Evolutionary conservation across 345 rosid genomes (phyloP), one percentile per base, ranked within the genome.

Genomic region (Viola odorata): DNA sequence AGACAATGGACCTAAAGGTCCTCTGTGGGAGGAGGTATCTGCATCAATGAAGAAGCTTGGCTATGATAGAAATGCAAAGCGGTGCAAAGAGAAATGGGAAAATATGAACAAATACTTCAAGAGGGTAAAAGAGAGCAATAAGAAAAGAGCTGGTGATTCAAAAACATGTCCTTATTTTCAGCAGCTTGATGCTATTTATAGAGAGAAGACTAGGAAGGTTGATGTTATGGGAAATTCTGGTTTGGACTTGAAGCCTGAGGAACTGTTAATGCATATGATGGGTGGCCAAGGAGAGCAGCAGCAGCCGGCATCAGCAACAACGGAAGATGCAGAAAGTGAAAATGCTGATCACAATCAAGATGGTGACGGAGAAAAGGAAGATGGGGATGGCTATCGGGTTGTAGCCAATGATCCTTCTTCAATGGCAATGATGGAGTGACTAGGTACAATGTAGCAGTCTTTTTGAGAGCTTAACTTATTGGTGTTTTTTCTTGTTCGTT

Each of bases 181-280:
- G 7, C 68, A 77, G 73, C 85, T 89, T 10, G 86, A 89, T 67
- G 88, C 85, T 45, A 45, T 89, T 51, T 76, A 89, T 70, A 84
- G 70, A 14, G 82, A 76, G 77, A 85, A 79, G 73, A 75, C 47
- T 45, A 62, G 61, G 75, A 81, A 61, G 59, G 55, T 57, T 57
- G 74, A 70, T 50, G 54, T 65, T 50, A 36, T 69, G 1, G 70
- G 37, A 47, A 68, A 60, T 57, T 55, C 75, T 0, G 66, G 73
- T 39, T 52, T 42, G 13, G 80, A 79, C 45, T 50, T 69, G 65
- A 78, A 72, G 73, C 83, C 81, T 3, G 86, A 77, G 61, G 86
- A 80, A 54, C 84, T 77, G 57, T 60, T 81, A 57, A 73, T 79
- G 82, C 82, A 79, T 48, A 74, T 79, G 82, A 72, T 80, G 76